A percentile compares a stretch with the other conserved stretches of the same genome.
Conservation (phyloP, 352 stramenopile species). For the Pythium utonaiense region DNA sequence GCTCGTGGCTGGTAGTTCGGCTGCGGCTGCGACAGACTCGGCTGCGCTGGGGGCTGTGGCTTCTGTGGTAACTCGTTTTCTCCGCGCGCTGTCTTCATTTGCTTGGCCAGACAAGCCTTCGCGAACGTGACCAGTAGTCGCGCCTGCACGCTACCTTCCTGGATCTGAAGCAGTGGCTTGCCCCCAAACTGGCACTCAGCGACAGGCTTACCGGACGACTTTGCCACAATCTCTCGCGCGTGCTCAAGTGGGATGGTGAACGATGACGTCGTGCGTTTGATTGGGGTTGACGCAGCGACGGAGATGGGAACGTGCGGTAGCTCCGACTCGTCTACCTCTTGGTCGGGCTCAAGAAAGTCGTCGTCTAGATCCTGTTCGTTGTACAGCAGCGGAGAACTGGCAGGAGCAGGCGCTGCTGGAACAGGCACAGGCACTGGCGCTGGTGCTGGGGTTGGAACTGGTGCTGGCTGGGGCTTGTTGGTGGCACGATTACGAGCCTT, state of each 20-base stretch:
- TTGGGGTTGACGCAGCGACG: conserved; percentile 10
- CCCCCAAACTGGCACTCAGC: conserved; percentile 67
- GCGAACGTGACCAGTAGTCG: conserved; percentile 71
- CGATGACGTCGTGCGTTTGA: conserved; percentile 16
- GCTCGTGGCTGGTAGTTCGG: conserved; percentile 2
- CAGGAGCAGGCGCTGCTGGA: not conserved
- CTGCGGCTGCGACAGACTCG: not conserved
- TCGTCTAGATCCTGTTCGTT: conserved; percentile 6
- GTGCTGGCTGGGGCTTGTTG: conserved; percentile 1
- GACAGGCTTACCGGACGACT: conserved; percentile 48
- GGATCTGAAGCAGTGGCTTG: conserved; percentile 48
- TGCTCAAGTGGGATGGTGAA: conserved; percentile 25
- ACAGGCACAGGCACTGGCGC: not conserved
- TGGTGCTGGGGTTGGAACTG: not conserved
- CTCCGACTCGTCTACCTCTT: conserved; percentile 14
- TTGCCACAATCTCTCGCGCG: conserved; percentile 44
- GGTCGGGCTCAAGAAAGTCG: conserved; percentile 5
- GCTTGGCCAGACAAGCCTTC: conserved; percentile 68
- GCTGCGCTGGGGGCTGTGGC: conserved; percentile 8
- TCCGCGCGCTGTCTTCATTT: conserved; percentile 28
- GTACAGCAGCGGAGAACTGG: not conserved
- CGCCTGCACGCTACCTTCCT: conserved; percentile 62
- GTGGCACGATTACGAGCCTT: not conserved
- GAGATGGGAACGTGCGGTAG: conserved; percentile 17
- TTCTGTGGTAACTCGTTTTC: conserved; percentile 5